Conservation (phyloP, 1,139 yeast genomes). For the Hyphopichia pseudoburtonii region DNA sequence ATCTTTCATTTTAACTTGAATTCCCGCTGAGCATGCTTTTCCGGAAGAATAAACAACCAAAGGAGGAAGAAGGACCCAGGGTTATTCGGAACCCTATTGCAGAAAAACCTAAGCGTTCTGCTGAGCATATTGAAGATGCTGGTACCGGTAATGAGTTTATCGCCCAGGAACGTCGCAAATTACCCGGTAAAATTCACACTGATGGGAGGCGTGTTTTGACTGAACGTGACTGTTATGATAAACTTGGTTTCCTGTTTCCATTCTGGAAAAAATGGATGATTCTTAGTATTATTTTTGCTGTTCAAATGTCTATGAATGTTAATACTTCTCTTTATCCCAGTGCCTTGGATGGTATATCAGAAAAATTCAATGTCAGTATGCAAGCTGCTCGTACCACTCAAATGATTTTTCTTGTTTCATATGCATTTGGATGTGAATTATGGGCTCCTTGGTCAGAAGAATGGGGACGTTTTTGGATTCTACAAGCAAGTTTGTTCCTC, state of each 20-base stretch:
- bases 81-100: neutral
- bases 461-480: conserved; percentile 35
- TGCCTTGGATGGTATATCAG: conserved; percentile 24
- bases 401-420: conserved; percentile 33
- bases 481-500: conserved; percentile 31
- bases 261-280: conserved; percentile 32
- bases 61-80: neutral
- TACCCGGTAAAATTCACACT: conserved; percentile 4
- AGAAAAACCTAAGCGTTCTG: neutral
- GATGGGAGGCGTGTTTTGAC: conserved; percentile 26
- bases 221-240: conserved; percentile 33
- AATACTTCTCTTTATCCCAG: conserved; percentile 35
- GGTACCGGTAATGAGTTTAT: neutral
- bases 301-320: conserved; percentile 40
- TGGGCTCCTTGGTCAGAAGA: conserved; percentile 46
- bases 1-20: too few relatives aligned
- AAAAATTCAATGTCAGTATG: conserved; percentile 25
- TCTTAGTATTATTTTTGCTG: conserved; percentile 30
- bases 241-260: conserved; percentile 29
- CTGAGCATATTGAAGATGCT: conserved; percentile 1
- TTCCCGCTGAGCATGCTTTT: too few relatives aligned
- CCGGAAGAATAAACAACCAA: too few relatives aligned
- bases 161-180: neutral
- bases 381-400: conserved; percentile 33
- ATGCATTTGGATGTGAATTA: conserved; percentile 40